A percentile compares a stretch with the other conserved stretches of the same genome.
Conservation (phyloP, 179 eudicot genomes). For the Drosera spatulata region DNA sequence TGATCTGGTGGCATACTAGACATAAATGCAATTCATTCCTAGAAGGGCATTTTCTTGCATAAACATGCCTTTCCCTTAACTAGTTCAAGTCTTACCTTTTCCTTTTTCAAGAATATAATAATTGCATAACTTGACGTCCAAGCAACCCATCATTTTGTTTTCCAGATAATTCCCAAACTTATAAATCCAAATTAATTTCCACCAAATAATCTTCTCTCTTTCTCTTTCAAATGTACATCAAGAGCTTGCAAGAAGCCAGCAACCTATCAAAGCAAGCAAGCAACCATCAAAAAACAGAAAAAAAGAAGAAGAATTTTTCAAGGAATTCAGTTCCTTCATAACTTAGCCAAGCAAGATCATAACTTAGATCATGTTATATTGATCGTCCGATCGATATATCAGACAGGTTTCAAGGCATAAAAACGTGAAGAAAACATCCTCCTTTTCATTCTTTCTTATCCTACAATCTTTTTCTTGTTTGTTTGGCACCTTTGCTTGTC, state of each 20-base stretch:
- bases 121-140: conserved; percentile 59
- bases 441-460: too few relatives aligned
- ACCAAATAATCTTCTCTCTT: conserved; percentile 4
- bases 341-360: neutral
- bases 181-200: conserved; percentile 4
- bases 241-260: neutral
- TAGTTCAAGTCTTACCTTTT: too few relatives aligned
- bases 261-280: neutral
- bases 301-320: neutral
- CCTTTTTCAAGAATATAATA: too few relatives aligned
- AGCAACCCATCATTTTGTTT: conserved; percentile 34
- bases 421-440: too few relatives aligned
- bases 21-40: too few relatives aligned
- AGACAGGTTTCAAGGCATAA: too few relatives aligned
- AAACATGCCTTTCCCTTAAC: too few relatives aligned
- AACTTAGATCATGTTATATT: neutral
- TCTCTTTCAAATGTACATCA: neutral
- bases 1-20: too few relatives aligned
- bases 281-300: neutral
- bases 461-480: too few relatives aligned
- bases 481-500: too few relatives aligned
- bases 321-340: conserved; percentile 14
- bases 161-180: neutral
- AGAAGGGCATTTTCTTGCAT: too few relatives aligned
- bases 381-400: neutral